These are phyloP conservation scores for Lactarius hatsudake DNA, from an alignment of 768 basidiomycete species.

Conservation along the genomic window DNA sequence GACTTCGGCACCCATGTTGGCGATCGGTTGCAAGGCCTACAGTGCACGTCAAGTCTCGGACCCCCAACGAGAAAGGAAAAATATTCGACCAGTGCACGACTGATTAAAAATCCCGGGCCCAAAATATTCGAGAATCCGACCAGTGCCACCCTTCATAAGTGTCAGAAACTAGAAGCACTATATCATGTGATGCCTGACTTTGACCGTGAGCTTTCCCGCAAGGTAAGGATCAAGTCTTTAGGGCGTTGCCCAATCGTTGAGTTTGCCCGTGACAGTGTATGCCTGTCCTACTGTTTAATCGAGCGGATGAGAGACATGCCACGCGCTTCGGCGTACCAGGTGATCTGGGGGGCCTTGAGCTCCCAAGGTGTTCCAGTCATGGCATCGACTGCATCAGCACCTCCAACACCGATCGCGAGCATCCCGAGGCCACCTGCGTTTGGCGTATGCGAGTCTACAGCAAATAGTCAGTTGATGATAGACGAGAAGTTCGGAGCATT, in stretches of 20 bases:
- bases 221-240: constrained; percentile 96
- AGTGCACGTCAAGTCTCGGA: neutral
- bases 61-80: neutral
- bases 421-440: constrained; percentile 96
- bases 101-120: constrained; percentile 86
- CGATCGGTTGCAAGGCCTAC: constrained; percentile 88
- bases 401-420: constrained; percentile 98
- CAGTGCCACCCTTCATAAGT: constrained; percentile 79
- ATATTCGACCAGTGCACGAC: constrained; percentile 79
- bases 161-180: constrained; percentile 6
- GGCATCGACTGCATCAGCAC: constrained; percentile 97
- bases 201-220: constrained; percentile 90
- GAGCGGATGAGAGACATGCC: neutral
- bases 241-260: constrained; percentile 93
- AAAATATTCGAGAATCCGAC: constrained; percentile 94
- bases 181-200: constrained; percentile 49
- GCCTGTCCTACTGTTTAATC: constrained; percentile 43
- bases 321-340: constrained; percentile 49
- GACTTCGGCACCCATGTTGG: constrained; percentile 99
- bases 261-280: constrained; percentile 83
- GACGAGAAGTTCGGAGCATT: neutral
- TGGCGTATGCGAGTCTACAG: constrained; percentile 89
- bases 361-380: constrained; percentile 99
- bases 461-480: neutral
- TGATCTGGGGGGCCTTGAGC: constrained; percentile 83